phyloP scores from a whole-genome alignment of 2,329 filamentous ascomycete species.

The Westerdykella ornata region DNA sequence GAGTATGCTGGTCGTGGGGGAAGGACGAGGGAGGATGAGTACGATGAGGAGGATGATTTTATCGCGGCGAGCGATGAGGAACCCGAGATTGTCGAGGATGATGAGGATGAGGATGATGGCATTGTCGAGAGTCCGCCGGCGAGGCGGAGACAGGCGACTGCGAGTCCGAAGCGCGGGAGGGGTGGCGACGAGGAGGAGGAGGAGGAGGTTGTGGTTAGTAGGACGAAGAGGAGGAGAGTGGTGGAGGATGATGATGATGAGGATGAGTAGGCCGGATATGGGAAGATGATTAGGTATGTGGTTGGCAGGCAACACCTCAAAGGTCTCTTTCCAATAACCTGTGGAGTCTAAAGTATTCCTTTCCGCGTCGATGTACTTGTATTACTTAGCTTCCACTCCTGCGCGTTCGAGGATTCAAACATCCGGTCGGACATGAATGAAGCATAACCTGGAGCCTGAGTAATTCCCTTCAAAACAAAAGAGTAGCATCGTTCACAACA shows the following conservation, averaged over 20 bases:
- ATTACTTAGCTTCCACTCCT: no score
- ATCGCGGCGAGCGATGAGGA: slow-evolving; percentile 71
- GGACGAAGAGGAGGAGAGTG: slow-evolving; percentile 41
- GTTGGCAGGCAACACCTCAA: no score
- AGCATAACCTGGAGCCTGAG: no score
- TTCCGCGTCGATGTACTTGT: no score
- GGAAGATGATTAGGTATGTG: background rate
- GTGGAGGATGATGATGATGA: slow-evolving; percentile 44
- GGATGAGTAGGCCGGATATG: slow-evolving; percentile 36
- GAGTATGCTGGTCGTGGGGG: slow-evolving; percentile 59
- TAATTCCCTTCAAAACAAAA: no score
- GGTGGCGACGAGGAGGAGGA: slow-evolving; percentile 35
- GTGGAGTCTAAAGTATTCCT: no score
- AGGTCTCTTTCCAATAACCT: no score
- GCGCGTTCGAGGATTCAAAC: no score
- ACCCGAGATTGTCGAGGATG: slow-evolving; percentile 55
- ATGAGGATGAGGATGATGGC: slow-evolving; percentile 44
- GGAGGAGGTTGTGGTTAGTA: slow-evolving; percentile 25
- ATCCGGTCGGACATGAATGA: no score
- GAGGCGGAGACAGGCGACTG: slow-evolving; percentile 21
- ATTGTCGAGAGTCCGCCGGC: slow-evolving; percentile 33
- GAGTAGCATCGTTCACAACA: no score
- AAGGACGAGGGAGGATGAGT: slow-evolving; percentile 62
- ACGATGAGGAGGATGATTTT: slow-evolving; percentile 74
- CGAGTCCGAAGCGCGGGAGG: slow-evolving; percentile 37